Percentiles rank a stretch among this genome's conserved stretches.
phyloP scores from a whole-genome alignment of 371 early-diverging fungal genomes.

The Mortierella sp. region DNA sequence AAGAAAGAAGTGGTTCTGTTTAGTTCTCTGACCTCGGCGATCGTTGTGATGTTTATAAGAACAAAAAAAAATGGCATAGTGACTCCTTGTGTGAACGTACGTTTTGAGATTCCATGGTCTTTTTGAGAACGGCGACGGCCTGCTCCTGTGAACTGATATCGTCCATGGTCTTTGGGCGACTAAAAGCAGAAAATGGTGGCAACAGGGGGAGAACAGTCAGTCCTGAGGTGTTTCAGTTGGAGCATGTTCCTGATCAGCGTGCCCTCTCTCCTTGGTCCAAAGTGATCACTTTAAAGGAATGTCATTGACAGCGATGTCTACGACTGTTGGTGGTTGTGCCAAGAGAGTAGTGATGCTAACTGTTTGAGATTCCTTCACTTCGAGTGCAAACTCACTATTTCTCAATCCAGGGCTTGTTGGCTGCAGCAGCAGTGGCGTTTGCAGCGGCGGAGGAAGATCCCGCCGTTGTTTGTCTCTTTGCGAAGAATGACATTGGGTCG shows the following conservation, averaged over 20 bases:
- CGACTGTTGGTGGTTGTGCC: neutral
- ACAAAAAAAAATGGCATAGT: neutral
- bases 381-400: conserved; percentile 71
- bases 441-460: conserved; percentile 31
- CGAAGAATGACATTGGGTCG: conserved; percentile 45
- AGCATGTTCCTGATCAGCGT: neutral
- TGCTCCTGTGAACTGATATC: conserved; percentile 94
- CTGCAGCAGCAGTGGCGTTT: conserved; percentile 33
- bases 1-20: neutral
- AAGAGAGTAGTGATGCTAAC: neutral
- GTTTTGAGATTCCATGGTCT: conserved; percentile 88
- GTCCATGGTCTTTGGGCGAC: conserved; percentile 91
- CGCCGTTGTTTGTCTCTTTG: conserved; percentile 33
- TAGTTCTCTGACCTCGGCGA: neutral
- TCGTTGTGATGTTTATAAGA: neutral
- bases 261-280: neutral
- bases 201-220: conserved; percentile 16
- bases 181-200: conserved; percentile 48
- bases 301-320: neutral
- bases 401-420: conserved; percentile 82
- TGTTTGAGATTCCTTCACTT: neutral
- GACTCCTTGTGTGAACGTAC: conserved; percentile 50
- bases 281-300: neutral
- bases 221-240: neutral
- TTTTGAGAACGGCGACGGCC: conserved; percentile 87